Conservation (phyloP, 805 yeast genomes). For the Kuraishia molischiana region DNA sequence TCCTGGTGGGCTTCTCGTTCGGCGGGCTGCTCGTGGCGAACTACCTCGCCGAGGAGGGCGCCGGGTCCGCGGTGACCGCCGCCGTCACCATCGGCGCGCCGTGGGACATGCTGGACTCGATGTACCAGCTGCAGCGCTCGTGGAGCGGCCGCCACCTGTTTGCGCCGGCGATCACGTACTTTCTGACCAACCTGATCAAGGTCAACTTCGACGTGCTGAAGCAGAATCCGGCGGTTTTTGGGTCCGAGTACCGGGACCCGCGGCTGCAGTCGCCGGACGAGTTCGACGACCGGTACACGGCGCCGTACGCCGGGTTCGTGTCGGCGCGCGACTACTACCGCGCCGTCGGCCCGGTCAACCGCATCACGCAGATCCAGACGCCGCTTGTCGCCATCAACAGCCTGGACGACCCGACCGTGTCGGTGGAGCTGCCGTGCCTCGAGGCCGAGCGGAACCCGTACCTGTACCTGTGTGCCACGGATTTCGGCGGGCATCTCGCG, state of each 20-base stretch:
- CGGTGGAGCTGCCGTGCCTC: constrained; percentile 37
- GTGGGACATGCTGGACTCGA: constrained; percentile 59
- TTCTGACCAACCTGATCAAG: constrained; percentile 31
- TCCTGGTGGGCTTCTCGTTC: constrained; percentile 58
- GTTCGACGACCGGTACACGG: constrained; percentile 55
- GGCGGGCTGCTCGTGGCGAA: constrained; percentile 63
- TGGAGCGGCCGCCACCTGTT: constrained; percentile 30
- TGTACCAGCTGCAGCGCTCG: constrained; percentile 28
- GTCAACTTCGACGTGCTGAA: constrained; percentile 28
- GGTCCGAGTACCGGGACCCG: constrained; percentile 20
- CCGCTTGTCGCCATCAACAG: constrained; percentile 57
- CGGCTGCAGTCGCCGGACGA: constrained; percentile 33
- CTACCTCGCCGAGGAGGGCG: constrained; percentile 60
- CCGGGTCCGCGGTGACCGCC: constrained; percentile 40
- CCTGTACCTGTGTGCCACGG: constrained; percentile 44
- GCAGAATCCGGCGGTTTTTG: constrained; percentile 18
- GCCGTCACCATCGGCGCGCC: constrained; percentile 58
- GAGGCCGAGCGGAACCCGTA: constrained; percentile 50
- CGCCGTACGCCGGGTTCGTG: constrained; percentile 52
- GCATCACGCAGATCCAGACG: constrained; percentile 44
- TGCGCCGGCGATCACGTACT: constrained; percentile 28
- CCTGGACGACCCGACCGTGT: constrained; percentile 59
- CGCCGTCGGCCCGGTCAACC: constrained; percentile 51
- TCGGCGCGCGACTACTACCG: constrained; percentile 55
- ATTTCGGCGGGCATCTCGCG: constrained; percentile 67